phyloP scores from a whole-genome alignment of 192 early-diverging fungal genomes.

The Podila verticillata region DNA sequence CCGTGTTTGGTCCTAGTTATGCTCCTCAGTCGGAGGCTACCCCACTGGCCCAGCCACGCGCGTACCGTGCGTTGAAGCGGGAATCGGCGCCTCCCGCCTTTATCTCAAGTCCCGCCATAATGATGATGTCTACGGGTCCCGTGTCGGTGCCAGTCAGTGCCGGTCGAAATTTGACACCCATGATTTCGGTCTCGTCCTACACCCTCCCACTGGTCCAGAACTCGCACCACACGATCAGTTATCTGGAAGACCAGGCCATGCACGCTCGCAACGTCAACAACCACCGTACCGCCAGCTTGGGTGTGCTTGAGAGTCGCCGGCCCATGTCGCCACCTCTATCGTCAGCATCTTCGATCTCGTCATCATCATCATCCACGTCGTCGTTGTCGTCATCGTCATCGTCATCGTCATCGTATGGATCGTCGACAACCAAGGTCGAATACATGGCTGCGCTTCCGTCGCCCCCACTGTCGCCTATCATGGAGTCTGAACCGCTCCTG shows the following conservation, averaged over 20 bases:
- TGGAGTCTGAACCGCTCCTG: not conserved
- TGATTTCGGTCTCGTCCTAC: not conserved
- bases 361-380: not conserved
- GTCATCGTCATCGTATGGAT: not conserved
- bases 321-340: not conserved
- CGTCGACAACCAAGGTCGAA: not conserved
- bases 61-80: not conserved
- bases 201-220: not conserved
- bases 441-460: not conserved
- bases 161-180: not conserved
- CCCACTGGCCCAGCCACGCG: not conserved
- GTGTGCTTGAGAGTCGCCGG: not conserved
- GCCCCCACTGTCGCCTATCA: not conserved
- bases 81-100: not conserved
- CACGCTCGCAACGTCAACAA: conserved; percentile 2
- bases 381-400: not conserved
- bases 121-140: not conserved
- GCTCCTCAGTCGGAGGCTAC: not conserved
- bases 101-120: not conserved
- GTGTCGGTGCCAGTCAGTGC: not conserved
- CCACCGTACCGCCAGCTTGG: not conserved
- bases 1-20: not conserved
- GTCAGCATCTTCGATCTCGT: not conserved
- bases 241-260: conserved; percentile 10
- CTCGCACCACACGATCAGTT: conserved; percentile 9